These are phyloP conservation scores for Leishmania lainsoni DNA, from an alignment of 208 protist genomes.

Conservation along the genomic window DNA sequence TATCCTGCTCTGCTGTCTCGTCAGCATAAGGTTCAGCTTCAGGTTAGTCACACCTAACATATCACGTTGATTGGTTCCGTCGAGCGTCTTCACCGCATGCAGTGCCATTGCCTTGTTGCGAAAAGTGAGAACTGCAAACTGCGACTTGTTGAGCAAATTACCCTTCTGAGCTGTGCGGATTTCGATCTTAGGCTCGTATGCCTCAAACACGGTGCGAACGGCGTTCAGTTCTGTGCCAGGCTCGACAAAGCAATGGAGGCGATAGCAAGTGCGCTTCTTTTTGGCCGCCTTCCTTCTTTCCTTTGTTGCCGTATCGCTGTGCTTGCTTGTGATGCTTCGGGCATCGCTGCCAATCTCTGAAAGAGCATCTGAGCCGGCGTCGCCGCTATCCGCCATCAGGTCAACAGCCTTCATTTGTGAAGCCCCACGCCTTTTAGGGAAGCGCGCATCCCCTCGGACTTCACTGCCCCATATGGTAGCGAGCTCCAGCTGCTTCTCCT, in stretches of 20 bases:
- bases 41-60: conserved; percentile 64
- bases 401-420: conserved; percentile 33
- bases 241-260: conserved; percentile 88
- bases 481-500: conserved; percentile 85
- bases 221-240: conserved; percentile 87
- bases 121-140: conserved; percentile 90
- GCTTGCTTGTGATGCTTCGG: conserved; percentile 35
- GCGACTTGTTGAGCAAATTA: conserved; percentile 87
- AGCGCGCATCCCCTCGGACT: conserved; percentile 67
- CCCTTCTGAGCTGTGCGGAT: conserved; percentile 84
- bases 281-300: conserved; percentile 37
- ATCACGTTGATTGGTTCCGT: conserved; percentile 84
- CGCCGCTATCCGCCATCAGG: conserved; percentile 23
- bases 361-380: conserved; percentile 40
- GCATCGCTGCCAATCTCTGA: conserved; percentile 52
- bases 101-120: conserved; percentile 87
- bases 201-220: conserved; percentile 82
- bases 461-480: conserved; percentile 88
- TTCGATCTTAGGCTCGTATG: conserved; percentile 85
- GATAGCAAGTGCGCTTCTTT: conserved; percentile 46
- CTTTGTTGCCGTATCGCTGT: conserved; percentile 23
- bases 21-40: conserved; percentile 84
- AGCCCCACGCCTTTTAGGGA: conserved; percentile 60
- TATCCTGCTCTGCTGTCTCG: conserved; percentile 70
- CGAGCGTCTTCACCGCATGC: conserved; percentile 77